Evolutionary conservation across 1,284 basidiomycete species (phyloP), one percentile per base, ranked within the genome.

Genomic region (Apiotrichum domesticum): DNA sequence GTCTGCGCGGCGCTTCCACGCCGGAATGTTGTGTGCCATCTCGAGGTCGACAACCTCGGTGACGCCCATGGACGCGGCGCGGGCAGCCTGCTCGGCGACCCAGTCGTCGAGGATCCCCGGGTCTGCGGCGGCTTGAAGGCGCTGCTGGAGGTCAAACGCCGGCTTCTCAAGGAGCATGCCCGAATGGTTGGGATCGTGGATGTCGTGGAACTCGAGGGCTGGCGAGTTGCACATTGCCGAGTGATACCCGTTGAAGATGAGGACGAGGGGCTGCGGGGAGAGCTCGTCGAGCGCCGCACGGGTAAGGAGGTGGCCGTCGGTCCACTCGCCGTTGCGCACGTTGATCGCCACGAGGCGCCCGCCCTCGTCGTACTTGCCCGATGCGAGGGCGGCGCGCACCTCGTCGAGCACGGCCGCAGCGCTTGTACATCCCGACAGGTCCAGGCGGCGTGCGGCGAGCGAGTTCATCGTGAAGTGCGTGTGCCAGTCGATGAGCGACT

Each of bases 21-120:
- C 54, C 0, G 47, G 35, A 10, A 71, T 63, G 55, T 71, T 72
- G 60, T 66, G 64, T 7, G 61, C 65, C 63, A 69, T 69, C 58
- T 75, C 73, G n/a, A 75, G 62, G 32, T 75, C 73, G 44, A 71
- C 67, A n/a, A 75, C 65, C 51, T 68, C 64, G 3, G 71, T 72
- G 29, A 73, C 66, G 11, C 71, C 71, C 35, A 68, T 62, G 2
- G 56, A 65, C 65, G 72, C 68, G 0, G 73, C 71, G 15, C 58
- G 52, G 13, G 52, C 55, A 1, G 68, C 67, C 29, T 69, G 63
- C 3, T 58, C 60, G 7, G 54, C 46, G 8, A 74, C 59, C 55
- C 63, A 69, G 3, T 45, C 34, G 42, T 70, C 67, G 34, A 72
- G 51, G 0, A 58, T 58, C 5, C 61, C 61, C 6, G 58, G 56